Percentiles rank a stretch among this genome's conserved stretches.
Conservation (phyloP, 140 eudicot species). For the Senecio squalidus region DNA sequence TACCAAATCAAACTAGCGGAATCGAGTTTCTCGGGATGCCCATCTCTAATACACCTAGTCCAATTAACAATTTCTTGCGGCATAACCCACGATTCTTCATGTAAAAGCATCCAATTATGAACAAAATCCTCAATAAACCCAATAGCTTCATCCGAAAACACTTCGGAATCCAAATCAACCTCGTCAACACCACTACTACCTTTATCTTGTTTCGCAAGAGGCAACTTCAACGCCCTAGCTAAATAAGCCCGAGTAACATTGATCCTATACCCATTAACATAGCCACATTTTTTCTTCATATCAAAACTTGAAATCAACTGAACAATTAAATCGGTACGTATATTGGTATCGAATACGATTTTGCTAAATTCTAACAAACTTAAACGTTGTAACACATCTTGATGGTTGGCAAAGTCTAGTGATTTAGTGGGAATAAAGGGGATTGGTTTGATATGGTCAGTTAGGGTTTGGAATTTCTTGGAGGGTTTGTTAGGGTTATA, state of each 20-base stretch:
- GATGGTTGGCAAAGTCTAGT: constrained; percentile 37
- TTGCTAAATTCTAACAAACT: constrained; percentile 65
- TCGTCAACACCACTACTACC: constrained; percentile 25
- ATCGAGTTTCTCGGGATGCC: constrained; percentile 76
- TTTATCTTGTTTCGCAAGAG: constrained; percentile 42
- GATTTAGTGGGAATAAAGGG: constrained; percentile 49
- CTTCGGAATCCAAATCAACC: constrained; percentile 44
- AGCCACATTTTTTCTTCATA: constrained; percentile 25
- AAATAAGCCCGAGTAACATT: constrained; percentile 44
- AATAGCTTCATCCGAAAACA: constrained; percentile 38
- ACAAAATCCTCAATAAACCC: constrained; percentile 57
- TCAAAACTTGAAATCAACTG: constrained; percentile 62
- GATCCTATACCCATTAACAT: constrained; percentile 42
- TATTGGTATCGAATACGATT: constrained; percentile 36
- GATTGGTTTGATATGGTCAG: constrained; percentile 20
- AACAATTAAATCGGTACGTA: constrained; percentile 55
- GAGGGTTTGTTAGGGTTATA: too few relatives aligned
- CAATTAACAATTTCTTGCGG: constrained; percentile 50
- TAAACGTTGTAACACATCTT: constrained; percentile 38
- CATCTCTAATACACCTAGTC: constrained; percentile 56
- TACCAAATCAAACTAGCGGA: constrained; percentile 76
- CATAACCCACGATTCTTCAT: constrained; percentile 52
- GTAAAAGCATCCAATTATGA: constrained; percentile 64
- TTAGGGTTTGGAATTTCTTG: constrained; percentile 19
- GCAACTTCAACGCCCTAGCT: constrained; percentile 57